Evolutionary conservation across 2,329 filamentous ascomycete genomes (phyloP).

Genomic region (Ascochyta clinopodiicola): DNA sequence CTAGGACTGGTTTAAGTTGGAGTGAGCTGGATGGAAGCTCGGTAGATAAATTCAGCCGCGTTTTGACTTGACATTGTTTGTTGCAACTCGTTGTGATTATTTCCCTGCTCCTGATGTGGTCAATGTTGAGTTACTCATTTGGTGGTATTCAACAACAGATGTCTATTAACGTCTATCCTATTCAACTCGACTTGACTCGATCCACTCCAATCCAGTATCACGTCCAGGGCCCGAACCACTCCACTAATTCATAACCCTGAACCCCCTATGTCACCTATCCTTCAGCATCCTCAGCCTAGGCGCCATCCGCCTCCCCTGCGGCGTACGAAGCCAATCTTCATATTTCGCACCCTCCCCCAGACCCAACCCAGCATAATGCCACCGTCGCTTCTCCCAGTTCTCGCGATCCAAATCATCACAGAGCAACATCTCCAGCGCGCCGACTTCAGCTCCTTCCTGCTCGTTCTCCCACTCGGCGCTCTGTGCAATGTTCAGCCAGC

Average conservation of each 20-base stretch:
- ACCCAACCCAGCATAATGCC: slow-evolving; percentile 40
- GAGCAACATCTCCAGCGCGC: slow-evolving; percentile 49
- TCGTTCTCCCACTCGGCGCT: slow-evolving; percentile 49
- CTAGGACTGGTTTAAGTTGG: slow-evolving; percentile 2
- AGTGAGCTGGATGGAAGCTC: not conserved
- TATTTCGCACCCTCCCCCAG: slow-evolving; percentile 22
- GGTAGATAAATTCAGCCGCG: slow-evolving; percentile 5
- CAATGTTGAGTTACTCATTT: too few species aligned
- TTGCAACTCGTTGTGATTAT: not conserved
- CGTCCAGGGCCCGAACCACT: not conserved
- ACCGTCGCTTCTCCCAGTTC: slow-evolving; percentile 46
- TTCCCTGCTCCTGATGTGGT: not conserved
- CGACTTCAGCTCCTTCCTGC: slow-evolving; percentile 43
- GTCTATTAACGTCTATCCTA: too few species aligned
- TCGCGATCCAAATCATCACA: slow-evolving; percentile 47
- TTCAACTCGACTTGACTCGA: too few species aligned
- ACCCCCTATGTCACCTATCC: slow-evolving; percentile 26
- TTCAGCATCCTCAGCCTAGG: slow-evolving; percentile 29
- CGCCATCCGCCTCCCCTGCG: slow-evolving; percentile 31
- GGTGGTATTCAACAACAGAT: too few species aligned
- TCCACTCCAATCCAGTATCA: not conserved
- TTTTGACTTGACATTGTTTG: not conserved
- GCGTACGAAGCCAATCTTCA: slow-evolving; percentile 32
- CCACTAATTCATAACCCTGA: slow-evolving; percentile 15
- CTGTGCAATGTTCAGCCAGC: slow-evolving; percentile 47